Conservation (phyloP, 2,329 filamentous ascomycete species). For the Tolypocladium inflatum region DNA sequence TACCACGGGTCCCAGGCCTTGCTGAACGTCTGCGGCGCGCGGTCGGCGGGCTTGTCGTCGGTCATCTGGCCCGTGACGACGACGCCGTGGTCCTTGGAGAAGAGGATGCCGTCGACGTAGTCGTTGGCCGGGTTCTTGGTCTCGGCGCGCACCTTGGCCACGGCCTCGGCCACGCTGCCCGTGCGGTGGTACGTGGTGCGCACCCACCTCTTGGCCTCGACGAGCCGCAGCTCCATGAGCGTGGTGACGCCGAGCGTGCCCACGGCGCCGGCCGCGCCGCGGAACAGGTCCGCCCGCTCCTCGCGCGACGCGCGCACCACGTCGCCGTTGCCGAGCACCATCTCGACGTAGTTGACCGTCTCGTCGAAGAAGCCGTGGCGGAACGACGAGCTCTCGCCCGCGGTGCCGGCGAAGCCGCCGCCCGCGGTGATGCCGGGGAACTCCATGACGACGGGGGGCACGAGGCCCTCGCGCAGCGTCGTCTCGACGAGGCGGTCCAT, state of each 20-base stretch:
- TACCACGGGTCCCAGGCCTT: constrained; percentile 63
- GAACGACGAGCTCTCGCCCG: constrained; percentile 62
- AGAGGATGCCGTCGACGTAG: constrained; percentile 68
- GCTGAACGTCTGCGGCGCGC: constrained; percentile 43
- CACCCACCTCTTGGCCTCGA: constrained; percentile 52
- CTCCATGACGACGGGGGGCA: constrained; percentile 67
- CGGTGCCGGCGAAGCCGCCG: constrained; percentile 61
- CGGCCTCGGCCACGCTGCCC: constrained; percentile 35
- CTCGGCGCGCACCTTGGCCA: constrained; percentile 39
- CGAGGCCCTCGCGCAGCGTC: constrained; percentile 54
- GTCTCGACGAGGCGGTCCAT: constrained; percentile 62
- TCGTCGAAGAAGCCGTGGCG: constrained; percentile 63
- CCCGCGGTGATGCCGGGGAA: constrained; percentile 69
- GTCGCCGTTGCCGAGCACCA: constrained; percentile 59
- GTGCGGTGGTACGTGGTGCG: constrained; percentile 51
- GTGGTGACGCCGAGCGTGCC: constrained; percentile 62
- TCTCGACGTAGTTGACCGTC: constrained; percentile 54
- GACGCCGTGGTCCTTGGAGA: constrained; percentile 51
- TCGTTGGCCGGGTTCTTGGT: constrained; percentile 39
- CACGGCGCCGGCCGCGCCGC: constrained; percentile 55
- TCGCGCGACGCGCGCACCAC: constrained; percentile 41
- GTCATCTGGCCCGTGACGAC: constrained; percentile 55
- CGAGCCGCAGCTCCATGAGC: constrained; percentile 53
- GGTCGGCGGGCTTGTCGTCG: constrained; percentile 34
- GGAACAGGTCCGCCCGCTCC: constrained; percentile 47